These are phyloP conservation scores for Boehmeria nivea DNA, from an alignment of 306 rosid species.

Conservation along the genomic window DNA sequence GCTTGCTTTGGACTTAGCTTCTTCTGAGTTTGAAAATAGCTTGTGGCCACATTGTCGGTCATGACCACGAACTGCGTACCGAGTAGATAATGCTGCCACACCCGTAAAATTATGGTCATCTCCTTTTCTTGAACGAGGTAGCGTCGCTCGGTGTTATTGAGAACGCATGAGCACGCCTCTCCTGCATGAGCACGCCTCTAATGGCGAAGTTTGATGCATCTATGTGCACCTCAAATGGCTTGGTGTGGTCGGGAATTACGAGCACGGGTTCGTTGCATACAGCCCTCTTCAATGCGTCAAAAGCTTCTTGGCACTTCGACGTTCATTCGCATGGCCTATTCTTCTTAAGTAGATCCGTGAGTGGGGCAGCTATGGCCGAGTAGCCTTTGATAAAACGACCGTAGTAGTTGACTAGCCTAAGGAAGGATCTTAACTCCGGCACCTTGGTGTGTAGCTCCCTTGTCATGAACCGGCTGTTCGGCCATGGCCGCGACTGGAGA, in stretches of 20 bases:
- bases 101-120: neutral
- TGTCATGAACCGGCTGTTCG: neutral
- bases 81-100: slow-evolving; percentile 1
- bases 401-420: neutral
- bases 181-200: too few species aligned
- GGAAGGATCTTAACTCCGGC: neutral
- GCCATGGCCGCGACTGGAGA: too few species aligned
- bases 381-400: neutral
- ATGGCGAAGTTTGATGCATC: neutral
- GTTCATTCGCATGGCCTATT: neutral
- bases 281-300: neutral
- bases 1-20: slow-evolving; percentile 8
- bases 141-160: too few species aligned
- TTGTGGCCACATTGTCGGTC: slow-evolving; percentile 9
- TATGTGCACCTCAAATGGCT: neutral
- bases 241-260: neutral
- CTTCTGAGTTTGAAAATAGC: slow-evolving; percentile 2
- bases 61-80: neutral
- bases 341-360: neutral
- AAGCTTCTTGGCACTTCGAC: neutral
- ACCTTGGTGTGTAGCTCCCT: neutral
- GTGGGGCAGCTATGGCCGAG: neutral
- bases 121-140: slow-evolving; percentile 9
- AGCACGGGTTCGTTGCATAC: neutral
- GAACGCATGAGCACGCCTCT: neutral